These are phyloP conservation scores for Penicillium manginii DNA, from an alignment of 495 filamentous ascomycete genomes.

Conservation along the genomic window DNA sequence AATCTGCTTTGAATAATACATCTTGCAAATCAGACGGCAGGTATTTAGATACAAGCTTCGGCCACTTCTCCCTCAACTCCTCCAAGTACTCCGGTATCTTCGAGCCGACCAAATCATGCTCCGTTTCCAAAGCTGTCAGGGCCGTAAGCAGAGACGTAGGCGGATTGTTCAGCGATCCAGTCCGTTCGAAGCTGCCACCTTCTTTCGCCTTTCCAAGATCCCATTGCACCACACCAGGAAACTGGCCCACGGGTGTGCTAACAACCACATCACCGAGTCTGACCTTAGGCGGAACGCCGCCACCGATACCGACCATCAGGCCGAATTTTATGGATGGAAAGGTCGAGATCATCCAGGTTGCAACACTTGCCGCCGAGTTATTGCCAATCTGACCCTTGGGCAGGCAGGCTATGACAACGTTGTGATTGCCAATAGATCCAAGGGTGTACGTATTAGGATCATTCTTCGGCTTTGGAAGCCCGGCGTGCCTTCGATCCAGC, in stretches of 20 bases:
- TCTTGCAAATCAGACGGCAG: neutral
- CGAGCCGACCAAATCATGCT: neutral
- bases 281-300: conserved; percentile 4
- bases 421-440: neutral
- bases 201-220: conserved; percentile 24
- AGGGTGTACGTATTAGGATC: conserved; percentile 4
- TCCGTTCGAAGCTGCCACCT: conserved; percentile 24
- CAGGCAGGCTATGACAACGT: conserved; percentile 8
- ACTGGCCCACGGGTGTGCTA: conserved; percentile 13
- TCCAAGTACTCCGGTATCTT: neutral
- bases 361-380: conserved; percentile 1
- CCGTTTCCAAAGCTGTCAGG: neutral
- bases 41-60: neutral
- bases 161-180: conserved; percentile 20
- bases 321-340: conserved; percentile 1
- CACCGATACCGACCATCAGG: conserved; percentile 8
- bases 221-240: conserved; percentile 26
- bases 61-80: neutral
- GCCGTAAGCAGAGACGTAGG: conserved; percentile 10
- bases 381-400: neutral
- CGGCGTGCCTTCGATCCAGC: conserved; percentile 1
- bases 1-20: neutral
- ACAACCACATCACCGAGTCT: conserved; percentile 32
- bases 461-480: neutral
- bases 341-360: neutral